Conservation (phyloP, 2,329 filamentous ascomycete genomes). For the Cercospora canescens region DNA sequence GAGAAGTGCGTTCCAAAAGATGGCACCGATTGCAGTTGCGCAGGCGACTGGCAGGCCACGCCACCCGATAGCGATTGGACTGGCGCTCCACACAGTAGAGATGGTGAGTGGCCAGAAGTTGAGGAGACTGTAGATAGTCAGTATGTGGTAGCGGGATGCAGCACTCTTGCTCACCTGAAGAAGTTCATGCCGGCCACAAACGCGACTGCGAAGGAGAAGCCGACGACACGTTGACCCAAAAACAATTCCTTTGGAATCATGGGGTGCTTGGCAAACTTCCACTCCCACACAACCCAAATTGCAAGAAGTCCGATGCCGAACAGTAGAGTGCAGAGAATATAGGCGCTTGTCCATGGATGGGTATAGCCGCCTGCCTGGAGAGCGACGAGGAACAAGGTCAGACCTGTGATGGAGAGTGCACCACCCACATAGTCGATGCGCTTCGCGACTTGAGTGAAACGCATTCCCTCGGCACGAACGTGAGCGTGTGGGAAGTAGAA, state of each 20-base stretch:
- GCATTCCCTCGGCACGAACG: constrained; percentile 43
- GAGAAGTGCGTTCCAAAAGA: constrained; percentile 58
- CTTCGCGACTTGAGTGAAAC: constrained; percentile 42
- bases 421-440: constrained; percentile 55
- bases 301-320: constrained; percentile 38
- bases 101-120: constrained; percentile 64
- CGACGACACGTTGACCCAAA: constrained; percentile 34
- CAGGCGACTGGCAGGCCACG: constrained; percentile 64
- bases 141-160: neutral
- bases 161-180: constrained; percentile 25
- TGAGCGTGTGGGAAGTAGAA: constrained; percentile 57
- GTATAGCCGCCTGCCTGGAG: constrained; percentile 43
- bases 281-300: constrained; percentile 40
- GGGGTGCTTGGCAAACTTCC: constrained; percentile 40
- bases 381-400: constrained; percentile 48
- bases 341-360: constrained; percentile 41
- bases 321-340: constrained; percentile 39
- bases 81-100: constrained; percentile 64
- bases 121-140: constrained; percentile 32
- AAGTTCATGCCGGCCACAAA: constrained; percentile 40
- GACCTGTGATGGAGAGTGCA: constrained; percentile 50
- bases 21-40: constrained; percentile 49
- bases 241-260: constrained; percentile 41
- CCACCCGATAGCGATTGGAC: constrained; percentile 60
- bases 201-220: constrained; percentile 37